Conservation (phyloP, 192 early-diverging fungal species). For the Jimgerdemannia lactiflua region DNA sequence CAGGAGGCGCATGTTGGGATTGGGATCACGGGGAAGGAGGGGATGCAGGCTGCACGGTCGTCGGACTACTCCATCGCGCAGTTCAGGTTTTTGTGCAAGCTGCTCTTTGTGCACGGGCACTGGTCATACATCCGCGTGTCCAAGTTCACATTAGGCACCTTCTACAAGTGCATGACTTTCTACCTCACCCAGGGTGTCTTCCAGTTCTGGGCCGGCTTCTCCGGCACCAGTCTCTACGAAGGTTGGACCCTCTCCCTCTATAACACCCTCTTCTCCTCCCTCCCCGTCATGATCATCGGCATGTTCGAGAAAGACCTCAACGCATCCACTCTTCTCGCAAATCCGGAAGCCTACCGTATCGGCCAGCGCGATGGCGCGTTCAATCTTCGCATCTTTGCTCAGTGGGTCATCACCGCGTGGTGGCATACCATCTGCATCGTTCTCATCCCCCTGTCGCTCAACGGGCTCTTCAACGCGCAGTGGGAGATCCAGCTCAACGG, state of each 20-base stretch:
- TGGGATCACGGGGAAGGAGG: slow-evolving; percentile 88
- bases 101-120: slow-evolving; percentile 85
- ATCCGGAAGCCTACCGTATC: slow-evolving; percentile 71
- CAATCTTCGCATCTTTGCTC: slow-evolving; percentile 45
- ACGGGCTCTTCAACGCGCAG: slow-evolving; percentile 32
- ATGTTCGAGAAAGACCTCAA: slow-evolving; percentile 84
- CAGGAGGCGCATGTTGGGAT: slow-evolving; percentile 91
- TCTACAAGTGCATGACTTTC: slow-evolving; percentile 86
- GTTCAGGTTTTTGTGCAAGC: slow-evolving; percentile 77
- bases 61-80: slow-evolving; percentile 91
- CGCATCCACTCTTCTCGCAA: slow-evolving; percentile 53
- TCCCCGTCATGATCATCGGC: slow-evolving; percentile 76
- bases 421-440: slow-evolving; percentile 50
- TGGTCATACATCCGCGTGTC: slow-evolving; percentile 86
- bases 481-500: slow-evolving; percentile 33
- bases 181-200: slow-evolving; percentile 73
- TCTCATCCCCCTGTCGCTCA: slow-evolving; percentile 48
- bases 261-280: slow-evolving; percentile 79
- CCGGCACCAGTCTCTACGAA: slow-evolving; percentile 73
- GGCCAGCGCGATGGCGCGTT: slow-evolving; percentile 55
- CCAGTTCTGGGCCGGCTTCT: slow-evolving; percentile 75
- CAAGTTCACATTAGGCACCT: slow-evolving; percentile 79
- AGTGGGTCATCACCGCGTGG: slow-evolving; percentile 54
- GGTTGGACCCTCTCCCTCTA: slow-evolving; percentile 78
- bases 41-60: slow-evolving; percentile 81